Conservation (phyloP, 768 basidiomycete genomes). For the Rhodotorula taiwanensis region DNA sequence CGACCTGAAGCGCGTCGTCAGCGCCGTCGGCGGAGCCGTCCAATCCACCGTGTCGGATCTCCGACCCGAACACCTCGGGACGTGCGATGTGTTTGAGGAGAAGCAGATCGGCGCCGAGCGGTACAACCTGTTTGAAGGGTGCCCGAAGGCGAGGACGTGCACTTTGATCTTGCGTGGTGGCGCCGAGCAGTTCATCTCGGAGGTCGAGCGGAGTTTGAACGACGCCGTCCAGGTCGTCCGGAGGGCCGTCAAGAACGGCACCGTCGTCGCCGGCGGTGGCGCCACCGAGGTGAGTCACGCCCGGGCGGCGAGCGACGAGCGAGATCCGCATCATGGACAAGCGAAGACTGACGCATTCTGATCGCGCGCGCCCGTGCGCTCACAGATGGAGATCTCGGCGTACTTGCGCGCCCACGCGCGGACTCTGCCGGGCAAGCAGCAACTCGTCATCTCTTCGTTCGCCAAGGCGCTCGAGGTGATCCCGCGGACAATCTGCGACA, state of each 20-base stretch:
- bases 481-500: slow-evolving; percentile 96
- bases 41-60: slow-evolving; percentile 97
- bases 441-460: slow-evolving; percentile 87
- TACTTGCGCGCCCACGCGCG: slow-evolving; percentile 83
- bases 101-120: slow-evolving; percentile 92
- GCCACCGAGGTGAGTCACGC: slow-evolving; percentile 75
- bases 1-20: slow-evolving; percentile 86
- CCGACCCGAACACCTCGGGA: slow-evolving; percentile 72
- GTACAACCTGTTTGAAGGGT: slow-evolving; percentile 90
- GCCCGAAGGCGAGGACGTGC: slow-evolving; percentile 89
- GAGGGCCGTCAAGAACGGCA: slow-evolving; percentile 87
- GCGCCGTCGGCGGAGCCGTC: slow-evolving; percentile 88
- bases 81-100: slow-evolving; percentile 89
- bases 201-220: slow-evolving; percentile 93
- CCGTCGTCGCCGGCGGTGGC: slow-evolving; percentile 95
- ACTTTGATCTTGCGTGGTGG: slow-evolving; percentile 90
- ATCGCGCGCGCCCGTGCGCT: no score
- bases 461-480: slow-evolving; percentile 97
- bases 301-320: no score
- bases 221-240: slow-evolving; percentile 99
- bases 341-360: not conserved
- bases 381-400: slow-evolving; percentile 93
- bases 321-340: no score
- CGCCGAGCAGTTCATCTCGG: slow-evolving; percentile 97
- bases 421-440: slow-evolving; percentile 89